Evolutionary conservation across 106 monocot genomes (phyloP), one percentile per base, ranked within the genome.

Genomic region (Gastrodia elata): DNA sequence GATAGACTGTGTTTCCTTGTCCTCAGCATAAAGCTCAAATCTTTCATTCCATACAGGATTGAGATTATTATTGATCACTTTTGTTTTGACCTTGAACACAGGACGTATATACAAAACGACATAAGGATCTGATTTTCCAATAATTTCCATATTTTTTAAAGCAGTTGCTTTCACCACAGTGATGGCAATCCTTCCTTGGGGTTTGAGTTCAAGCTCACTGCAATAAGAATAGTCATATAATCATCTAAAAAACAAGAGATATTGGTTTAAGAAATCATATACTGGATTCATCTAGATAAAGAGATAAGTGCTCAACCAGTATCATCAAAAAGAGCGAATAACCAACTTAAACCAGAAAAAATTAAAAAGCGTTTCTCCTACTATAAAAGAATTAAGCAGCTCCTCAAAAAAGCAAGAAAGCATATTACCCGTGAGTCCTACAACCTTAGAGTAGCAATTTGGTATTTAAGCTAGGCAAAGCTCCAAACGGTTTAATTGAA

Each of bases 101-200:
- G 93, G 98, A n/a, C 98, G 86, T 55, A 93, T 78, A 79, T 87
- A 85, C 46, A 93, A 61, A 73, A 78, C 76, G 6, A 99, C 98
- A 78, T 99, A 99, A 28, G 98, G 98, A 91, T 99, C 98, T 73
- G 98, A 99, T 93, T 99, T 93, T 55, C 98, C 98, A 76, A 99
- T 82, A 65, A 91, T 25, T 77, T 99, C 98, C 93, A 80, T 82
- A 65, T 99, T 99, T 56, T 87, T 91, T 78, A 99, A 80, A 28
- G 74, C 73, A 65, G 39, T 89, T 83, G 93, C 98, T 81, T 88
- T 93, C 22, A 91, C 39, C 30, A 93, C 80, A 18, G 81, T 85
- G 36, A 99, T 75, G 35, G 76, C 49, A 70, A 99, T 57, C 72
- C 32, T 81, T 68, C 98, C 98, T 80, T 91, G 91, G 28, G 98